These are phyloP conservation scores for Aureobasidium namibiae DNA, from an alignment of 2,329 filamentous ascomycete genomes.

Conservation along the genomic window DNA sequence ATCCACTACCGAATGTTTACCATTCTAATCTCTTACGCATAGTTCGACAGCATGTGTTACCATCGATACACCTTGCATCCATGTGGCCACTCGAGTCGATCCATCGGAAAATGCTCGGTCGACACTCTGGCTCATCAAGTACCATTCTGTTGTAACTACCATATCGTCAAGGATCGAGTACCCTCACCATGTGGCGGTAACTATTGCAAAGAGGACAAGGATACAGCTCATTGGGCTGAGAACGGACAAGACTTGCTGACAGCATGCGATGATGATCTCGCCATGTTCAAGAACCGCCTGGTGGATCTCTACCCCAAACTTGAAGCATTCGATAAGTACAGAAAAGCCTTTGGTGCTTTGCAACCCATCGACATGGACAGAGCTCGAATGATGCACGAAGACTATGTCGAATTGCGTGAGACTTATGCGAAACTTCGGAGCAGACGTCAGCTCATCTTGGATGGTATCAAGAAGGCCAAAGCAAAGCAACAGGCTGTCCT, in stretches of 20 bases:
- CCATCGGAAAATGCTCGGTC: neutral
- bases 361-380: neutral
- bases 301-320: neutral
- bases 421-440: neutral
- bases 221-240: neutral
- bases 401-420: neutral
- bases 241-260: neutral
- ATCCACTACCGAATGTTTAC: neutral
- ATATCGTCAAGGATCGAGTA: neutral
- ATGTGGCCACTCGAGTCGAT: neutral
- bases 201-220: constrained; percentile 8
- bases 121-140: neutral
- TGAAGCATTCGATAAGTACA: neutral
- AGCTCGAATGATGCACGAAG: neutral
- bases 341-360: neutral
- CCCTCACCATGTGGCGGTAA: neutral
- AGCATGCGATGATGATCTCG: neutral
- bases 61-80: neutral
- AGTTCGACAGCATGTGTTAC: neutral
- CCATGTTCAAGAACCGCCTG: neutral
- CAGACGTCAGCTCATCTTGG: neutral
- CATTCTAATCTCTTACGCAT: neutral
- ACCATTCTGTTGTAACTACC: constrained; percentile 1
- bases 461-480: neutral
- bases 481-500: neutral